phyloP scores from a whole-genome alignment of 2,329 filamentous ascomycete species.

The Neofusicoccum sp. region DNA sequence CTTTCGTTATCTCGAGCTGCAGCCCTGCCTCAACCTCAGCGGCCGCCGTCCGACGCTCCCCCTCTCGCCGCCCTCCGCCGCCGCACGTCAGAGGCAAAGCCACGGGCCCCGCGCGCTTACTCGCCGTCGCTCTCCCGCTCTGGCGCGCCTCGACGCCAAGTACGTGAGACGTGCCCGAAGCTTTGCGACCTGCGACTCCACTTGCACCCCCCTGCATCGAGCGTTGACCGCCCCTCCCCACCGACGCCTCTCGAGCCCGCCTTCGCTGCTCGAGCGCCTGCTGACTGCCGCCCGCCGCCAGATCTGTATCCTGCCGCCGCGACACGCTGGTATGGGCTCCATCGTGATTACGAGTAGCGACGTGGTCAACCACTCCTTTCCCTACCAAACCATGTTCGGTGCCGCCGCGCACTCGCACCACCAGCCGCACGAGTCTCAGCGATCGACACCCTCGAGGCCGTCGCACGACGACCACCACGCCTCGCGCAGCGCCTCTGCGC shows the following conservation, averaged over 20 bases:
- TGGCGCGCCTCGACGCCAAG: conserved; percentile 28
- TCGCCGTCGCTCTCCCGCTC: conserved; percentile 45
- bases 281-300: conserved; percentile 14
- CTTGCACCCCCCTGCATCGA: conserved; percentile 21
- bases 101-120: conserved; percentile 25
- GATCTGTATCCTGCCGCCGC: conserved; percentile 10
- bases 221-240: conserved; percentile 22
- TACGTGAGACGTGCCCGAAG: conserved; percentile 20
- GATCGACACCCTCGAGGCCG: conserved; percentile 33
- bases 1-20: conserved; percentile 9
- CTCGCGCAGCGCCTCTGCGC: conserved; percentile 30
- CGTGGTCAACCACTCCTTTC: conserved; percentile 72
- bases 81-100: conserved; percentile 19
- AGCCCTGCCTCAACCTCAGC: conserved; percentile 15
- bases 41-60: conserved; percentile 1
- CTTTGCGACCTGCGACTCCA: conserved; percentile 18
- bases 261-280: conserved; percentile 8
- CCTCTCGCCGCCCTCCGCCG: not conserved
- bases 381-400: conserved; percentile 70
- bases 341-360: conserved; percentile 60
- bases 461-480: conserved; percentile 30
- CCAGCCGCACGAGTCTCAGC: conserved; percentile 41
- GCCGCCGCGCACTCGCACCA: conserved; percentile 41
- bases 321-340: conserved; percentile 60
- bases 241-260: conserved; percentile 18